A percentile compares a stretch with the other conserved stretches of the same genome.
Evolutionary conservation across 352 stramenopile genomes (phyloP).

Genomic region (Saprolegnia diclina): DNA sequence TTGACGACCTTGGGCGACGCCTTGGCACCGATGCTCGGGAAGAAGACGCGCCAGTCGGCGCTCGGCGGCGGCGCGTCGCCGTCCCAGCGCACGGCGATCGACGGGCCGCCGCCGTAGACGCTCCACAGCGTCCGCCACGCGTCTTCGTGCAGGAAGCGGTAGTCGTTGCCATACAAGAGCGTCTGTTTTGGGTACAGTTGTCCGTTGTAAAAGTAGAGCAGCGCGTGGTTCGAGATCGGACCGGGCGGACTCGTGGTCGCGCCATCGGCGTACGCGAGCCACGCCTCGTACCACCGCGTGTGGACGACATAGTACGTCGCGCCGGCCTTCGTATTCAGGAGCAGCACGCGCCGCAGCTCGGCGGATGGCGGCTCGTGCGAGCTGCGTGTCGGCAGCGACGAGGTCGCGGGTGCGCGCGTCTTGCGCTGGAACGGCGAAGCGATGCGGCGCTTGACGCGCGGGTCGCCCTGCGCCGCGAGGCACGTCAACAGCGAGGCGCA

Average conservation of each 20-base stretch:
- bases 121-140: slow-evolving; percentile 1
- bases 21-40: neutral
- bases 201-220: slow-evolving; percentile 23
- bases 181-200: neutral
- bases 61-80: neutral
- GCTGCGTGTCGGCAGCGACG: neutral
- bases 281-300: slow-evolving; percentile 2
- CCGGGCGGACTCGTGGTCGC: neutral
- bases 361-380: neutral
- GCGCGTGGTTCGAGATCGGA: slow-evolving; percentile 21
- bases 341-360: neutral
- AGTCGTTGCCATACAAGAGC: neutral
- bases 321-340: neutral
- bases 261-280: neutral
- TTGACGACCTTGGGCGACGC: neutral
- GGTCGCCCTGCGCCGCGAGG: slow-evolving; percentile 10
- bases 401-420: neutral
- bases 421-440: neutral
- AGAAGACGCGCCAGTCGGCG: neutral
- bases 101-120: slow-evolving; percentile 17
- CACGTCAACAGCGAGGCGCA: neutral
- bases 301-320: slow-evolving; percentile 6
- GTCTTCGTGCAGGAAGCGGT: neutral
- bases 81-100: slow-evolving; percentile 12
- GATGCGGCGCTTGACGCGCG: slow-evolving; percentile 7